Evolutionary conservation across 2,329 filamentous ascomycete species (phyloP).

Genomic region (Botrytis tulipae): DNA sequence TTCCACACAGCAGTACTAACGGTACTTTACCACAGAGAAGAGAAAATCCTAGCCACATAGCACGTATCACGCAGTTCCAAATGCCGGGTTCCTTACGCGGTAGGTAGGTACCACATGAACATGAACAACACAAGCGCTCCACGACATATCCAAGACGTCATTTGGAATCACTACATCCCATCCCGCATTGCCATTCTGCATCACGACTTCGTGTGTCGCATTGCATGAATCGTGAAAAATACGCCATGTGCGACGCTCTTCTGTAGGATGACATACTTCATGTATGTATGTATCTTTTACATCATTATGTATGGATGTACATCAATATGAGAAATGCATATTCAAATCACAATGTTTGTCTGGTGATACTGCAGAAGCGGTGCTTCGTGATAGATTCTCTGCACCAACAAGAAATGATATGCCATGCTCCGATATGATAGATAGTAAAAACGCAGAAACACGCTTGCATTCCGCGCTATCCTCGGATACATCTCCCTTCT

Average conservation of each 20-base stretch:
- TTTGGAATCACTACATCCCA: neutral
- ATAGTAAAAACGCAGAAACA: neutral
- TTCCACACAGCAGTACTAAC: no score
- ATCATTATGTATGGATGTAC: no score
- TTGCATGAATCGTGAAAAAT: neutral
- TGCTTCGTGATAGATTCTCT: no score
- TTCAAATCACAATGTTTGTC: neutral
- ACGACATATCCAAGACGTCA: neutral
- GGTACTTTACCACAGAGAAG: no score
- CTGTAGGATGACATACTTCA: no score
- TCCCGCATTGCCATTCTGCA: neutral
- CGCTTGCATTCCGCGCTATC: neutral
- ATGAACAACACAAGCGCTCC: neutral
- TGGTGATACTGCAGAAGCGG: neutral
- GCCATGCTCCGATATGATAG: neutral
- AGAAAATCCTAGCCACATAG: no score
- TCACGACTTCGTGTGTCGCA: neutral
- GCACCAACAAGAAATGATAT: neutral
- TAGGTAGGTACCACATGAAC: neutral
- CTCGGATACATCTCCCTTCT: neutral
- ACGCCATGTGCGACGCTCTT: neutral
- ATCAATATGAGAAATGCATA: no score
- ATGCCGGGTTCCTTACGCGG: no score
- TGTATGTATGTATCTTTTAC: neutral
- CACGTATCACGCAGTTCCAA: no score